Percentiles rank a stretch among this genome's conserved stretches.
These are phyloP conservation scores for Peronospora belbahrii DNA, from an alignment of 352 stramenopile genomes.

Conservation along the genomic window DNA sequence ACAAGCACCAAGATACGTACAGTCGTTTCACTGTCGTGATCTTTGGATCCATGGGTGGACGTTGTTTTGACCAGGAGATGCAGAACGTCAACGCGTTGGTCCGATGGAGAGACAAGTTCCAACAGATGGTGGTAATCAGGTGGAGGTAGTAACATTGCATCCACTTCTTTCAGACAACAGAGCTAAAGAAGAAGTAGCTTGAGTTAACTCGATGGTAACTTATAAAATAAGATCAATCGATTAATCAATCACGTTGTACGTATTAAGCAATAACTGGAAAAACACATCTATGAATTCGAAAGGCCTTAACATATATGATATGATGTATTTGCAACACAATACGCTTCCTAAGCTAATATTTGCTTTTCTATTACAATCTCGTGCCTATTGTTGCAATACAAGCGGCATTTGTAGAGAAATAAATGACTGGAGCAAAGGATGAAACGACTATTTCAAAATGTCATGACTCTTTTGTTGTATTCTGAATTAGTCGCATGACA, in stretches of 20 bases:
- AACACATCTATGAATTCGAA: no score
- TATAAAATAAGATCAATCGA: no score
- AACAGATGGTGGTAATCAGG: conserved; percentile 53
- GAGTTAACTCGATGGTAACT: background rate
- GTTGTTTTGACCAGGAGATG: conserved; percentile 98
- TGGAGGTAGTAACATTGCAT: conserved; percentile 63
- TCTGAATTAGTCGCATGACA: no score
- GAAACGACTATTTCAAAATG: no score
- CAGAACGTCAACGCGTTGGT: conserved; percentile 91
- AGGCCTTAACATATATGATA: no score
- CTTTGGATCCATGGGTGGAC: conserved; percentile 92
- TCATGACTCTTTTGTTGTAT: no score
- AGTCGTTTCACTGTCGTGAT: conserved; percentile 72
- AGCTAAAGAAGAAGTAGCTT: conserved; percentile 33
- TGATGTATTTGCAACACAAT: background rate
- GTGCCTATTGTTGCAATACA: background rate
- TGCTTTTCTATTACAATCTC: background rate
- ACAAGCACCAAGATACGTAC: conserved; percentile 1
- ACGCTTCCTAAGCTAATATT: background rate
- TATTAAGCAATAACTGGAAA: no score
- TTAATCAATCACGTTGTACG: no score
- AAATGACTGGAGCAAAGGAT: conserved; percentile 19
- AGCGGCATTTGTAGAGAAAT: background rate
- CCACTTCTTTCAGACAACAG: conserved; percentile 86
- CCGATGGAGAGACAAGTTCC: conserved; percentile 75